These are phyloP conservation scores for Amanita polypyramis DNA, from an alignment of 768 basidiomycete genomes.

Conservation along the genomic window DNA sequence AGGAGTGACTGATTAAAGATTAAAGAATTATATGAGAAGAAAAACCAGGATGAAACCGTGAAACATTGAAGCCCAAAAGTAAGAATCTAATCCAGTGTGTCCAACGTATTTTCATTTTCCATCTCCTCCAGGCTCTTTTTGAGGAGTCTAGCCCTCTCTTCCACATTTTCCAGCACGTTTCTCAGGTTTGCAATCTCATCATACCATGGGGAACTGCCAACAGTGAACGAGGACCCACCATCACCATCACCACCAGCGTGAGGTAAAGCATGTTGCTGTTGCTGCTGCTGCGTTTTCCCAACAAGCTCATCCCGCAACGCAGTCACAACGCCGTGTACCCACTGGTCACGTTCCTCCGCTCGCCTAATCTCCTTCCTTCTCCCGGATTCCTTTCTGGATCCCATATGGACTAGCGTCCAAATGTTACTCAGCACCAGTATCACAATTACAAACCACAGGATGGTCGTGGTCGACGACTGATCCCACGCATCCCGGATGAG, in stretches of 20 bases:
- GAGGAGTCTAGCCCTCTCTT: constrained; percentile 42
- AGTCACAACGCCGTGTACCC: constrained; percentile 63
- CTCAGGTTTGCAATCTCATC: constrained; percentile 39
- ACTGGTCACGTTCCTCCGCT: constrained; percentile 61
- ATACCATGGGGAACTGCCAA: constrained; percentile 21
- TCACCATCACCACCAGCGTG: neutral
- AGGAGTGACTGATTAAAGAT: no score
- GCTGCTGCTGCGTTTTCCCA: constrained; percentile 9
- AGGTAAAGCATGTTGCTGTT: no score
- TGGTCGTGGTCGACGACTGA: constrained; percentile 59
- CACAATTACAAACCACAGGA: constrained; percentile 65
- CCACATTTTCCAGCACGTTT: constrained; percentile 43
- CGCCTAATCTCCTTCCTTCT: constrained; percentile 40
- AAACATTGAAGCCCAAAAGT: neutral
- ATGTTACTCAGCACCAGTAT: constrained; percentile 68
- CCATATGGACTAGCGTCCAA: constrained; percentile 45
- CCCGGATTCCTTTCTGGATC: constrained; percentile 28
- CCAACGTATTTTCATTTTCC: neutral
- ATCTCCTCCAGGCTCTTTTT: constrained; percentile 21
- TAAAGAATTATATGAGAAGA: no score
- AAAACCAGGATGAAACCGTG: no score
- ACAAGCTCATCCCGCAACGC: constrained; percentile 66
- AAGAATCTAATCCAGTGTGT: neutral
- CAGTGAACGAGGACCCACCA: constrained; percentile 1
- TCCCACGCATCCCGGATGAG: constrained; percentile 76